Conservation (phyloP, 305 asterid species). For the Withania somnifera region DNA sequence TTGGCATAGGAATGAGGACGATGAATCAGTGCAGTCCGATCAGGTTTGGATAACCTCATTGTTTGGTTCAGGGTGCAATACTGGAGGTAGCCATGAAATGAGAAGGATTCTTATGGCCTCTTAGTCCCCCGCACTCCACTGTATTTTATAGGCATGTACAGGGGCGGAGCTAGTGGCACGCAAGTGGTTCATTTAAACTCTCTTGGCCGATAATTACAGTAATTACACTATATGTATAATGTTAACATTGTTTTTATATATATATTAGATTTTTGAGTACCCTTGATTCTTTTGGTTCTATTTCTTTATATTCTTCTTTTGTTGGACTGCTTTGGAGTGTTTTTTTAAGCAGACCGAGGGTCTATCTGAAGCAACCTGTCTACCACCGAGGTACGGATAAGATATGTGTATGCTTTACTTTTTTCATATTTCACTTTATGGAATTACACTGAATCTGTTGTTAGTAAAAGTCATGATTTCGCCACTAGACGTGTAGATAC, state of each 20-base stretch:
- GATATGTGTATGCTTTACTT: no score
- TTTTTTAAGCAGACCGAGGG: no score
- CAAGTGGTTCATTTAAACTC: background rate
- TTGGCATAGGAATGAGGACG: slow-evolving; percentile 79
- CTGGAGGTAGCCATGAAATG: slow-evolving; percentile 9
- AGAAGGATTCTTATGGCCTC: background rate
- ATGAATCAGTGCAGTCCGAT: slow-evolving; percentile 58
- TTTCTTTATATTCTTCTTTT: background rate
- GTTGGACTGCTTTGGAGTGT: no score
- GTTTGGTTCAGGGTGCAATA: slow-evolving; percentile 38
- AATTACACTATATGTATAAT: background rate
- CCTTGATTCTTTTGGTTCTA: background rate
- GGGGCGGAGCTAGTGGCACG: background rate
- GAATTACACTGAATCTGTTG: no score
- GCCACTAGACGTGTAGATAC: no score
- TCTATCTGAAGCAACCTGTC: no score
- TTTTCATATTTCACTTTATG: no score
- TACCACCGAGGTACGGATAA: no score
- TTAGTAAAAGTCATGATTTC: no score
- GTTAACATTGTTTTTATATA: background rate
- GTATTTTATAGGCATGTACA: background rate
- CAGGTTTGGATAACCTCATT: slow-evolving; percentile 65
- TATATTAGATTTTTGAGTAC: background rate
- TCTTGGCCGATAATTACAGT: no score
- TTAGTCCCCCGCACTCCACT: background rate